A percentile compares a stretch with the other conserved stretches of the same genome.
phyloP scores from a whole-genome alignment of 2,329 filamentous ascomycete genomes.

The Pseudohalonectria lignicola region DNA sequence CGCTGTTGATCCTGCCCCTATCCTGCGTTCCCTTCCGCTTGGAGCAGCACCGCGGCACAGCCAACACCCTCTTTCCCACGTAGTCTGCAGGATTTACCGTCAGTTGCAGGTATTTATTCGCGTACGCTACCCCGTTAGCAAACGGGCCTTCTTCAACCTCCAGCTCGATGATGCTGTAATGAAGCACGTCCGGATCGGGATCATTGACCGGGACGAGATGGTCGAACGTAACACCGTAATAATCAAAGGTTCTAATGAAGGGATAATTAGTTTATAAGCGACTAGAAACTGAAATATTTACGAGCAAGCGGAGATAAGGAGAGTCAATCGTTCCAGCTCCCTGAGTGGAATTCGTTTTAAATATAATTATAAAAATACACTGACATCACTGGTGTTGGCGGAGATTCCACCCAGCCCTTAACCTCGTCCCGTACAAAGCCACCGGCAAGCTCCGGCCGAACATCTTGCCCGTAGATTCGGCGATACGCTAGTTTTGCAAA shows the following conservation, averaged over 20 bases:
- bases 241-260: constrained; percentile 16
- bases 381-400: neutral
- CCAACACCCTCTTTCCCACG: constrained; percentile 24
- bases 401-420: neutral
- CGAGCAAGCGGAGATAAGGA: too few relatives aligned
- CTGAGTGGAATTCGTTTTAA: neutral
- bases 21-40: constrained; percentile 23
- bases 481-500: constrained; percentile 9
- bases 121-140: constrained; percentile 13
- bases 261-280: neutral
- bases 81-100: constrained; percentile 23
- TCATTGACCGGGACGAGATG: constrained; percentile 23
- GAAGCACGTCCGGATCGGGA: constrained; percentile 24
- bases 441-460: neutral
- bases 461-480: constrained; percentile 7
- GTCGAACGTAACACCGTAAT: constrained; percentile 29
- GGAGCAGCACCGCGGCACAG: constrained; percentile 29
- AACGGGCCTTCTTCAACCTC: constrained; percentile 18
- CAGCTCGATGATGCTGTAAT: constrained; percentile 29
- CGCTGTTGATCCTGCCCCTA: constrained; percentile 19
- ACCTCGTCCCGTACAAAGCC: constrained; percentile 5
- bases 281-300: too few relatives aligned
- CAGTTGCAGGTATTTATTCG: constrained; percentile 21
- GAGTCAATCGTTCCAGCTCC: neutral
- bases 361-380: constrained; percentile 7